These are phyloP conservation scores for Xerocomellus amylosporus DNA, from an alignment of 768 basidiomycete genomes.

Conservation along the genomic window DNA sequence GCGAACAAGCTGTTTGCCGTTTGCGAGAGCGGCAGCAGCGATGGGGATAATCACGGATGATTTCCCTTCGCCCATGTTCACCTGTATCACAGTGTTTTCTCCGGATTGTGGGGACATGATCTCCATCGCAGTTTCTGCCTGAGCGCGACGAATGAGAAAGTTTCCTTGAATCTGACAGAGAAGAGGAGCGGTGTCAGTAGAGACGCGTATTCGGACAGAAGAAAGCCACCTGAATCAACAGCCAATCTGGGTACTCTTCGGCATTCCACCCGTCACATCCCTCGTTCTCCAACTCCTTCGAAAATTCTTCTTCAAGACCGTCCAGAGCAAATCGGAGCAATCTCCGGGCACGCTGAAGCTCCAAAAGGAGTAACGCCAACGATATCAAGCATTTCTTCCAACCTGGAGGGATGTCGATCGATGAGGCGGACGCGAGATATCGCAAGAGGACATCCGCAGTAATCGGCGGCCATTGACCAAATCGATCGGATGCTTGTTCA, in stretches of 20 bases:
- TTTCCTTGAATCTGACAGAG: background rate
- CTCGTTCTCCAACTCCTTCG: background rate
- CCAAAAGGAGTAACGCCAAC: background rate
- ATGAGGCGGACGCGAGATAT: background rate
- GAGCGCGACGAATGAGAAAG: background rate
- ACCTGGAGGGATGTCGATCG: background rate
- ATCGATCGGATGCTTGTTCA: slow-evolving; percentile 5
- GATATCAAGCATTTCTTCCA: background rate
- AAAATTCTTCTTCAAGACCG: background rate
- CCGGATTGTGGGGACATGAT: slow-evolving; percentile 41
- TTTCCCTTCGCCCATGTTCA: slow-evolving; percentile 59
- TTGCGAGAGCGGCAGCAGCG: slow-evolving; percentile 36
- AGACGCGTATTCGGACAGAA: background rate
- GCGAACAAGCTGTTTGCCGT: slow-evolving; percentile 41
- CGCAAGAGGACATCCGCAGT: background rate
- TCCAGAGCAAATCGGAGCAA: background rate
- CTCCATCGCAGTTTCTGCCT: slow-evolving; percentile 33
- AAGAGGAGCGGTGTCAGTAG: slow-evolving; percentile 30
- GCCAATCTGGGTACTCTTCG: background rate
- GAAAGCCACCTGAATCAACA: background rate
- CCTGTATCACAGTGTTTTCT: slow-evolving; percentile 40
- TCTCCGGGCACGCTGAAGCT: background rate
- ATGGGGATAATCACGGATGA: slow-evolving; percentile 45
- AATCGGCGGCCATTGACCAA: background rate
- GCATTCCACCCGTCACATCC: background rate